Base-by-base conservation (phyloP, 106 monocot genomes). In the Phalaenopsis aphrodite region DNA sequence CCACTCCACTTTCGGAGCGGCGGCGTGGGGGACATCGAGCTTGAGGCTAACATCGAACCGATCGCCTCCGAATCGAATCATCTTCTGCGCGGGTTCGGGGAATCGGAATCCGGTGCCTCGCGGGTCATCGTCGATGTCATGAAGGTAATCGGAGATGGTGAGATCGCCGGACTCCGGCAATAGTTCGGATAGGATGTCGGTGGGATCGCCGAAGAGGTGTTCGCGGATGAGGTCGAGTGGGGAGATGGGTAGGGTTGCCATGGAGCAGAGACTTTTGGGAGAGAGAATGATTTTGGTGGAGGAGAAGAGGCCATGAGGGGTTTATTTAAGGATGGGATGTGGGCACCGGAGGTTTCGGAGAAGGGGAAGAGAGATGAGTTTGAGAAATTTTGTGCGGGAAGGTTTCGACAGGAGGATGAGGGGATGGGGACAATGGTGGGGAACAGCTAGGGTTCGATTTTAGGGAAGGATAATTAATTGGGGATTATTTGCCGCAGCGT, bases 171-270 rank as follows among this genome's bases (percentile, higher is more conserved):
- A 1, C 23, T 9, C n/a, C 61, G 42, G 61, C 41, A 12, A 10
- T 3, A 52, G 12, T 14, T 14, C 52, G 52, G 12, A 12, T 52
- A 52, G 52, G 52, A 52, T 52, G 52, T 52, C 52, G 52, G 75
- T 37, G 52, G 77, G 14, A 30, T 86, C 86, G 42, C 67, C 81
- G 65, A 85, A 83, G 78, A 86, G 85, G 52, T 85, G 66, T 2
- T 86, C 78, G 48, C 81, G 78, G 77, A 88, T 83, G 61, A 86
- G 77, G 16, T 81, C 85, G 68, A 88, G 81, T 5, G 61, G 38
- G 45, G 77, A 75, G 82, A 23, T 17, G 55, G 41, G 43, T 42
- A 41, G 56, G 66, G 10, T 42, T 39, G 73, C 56, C 76, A 76
- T 76, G n/a, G 52, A 30, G 8, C 30, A 30, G 30, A 30, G 30